Evolutionary conservation across 192 early-diverging fungal genomes (phyloP), one percentile per base, ranked within the genome.

Genomic region (Allomyces macrogynus): DNA sequence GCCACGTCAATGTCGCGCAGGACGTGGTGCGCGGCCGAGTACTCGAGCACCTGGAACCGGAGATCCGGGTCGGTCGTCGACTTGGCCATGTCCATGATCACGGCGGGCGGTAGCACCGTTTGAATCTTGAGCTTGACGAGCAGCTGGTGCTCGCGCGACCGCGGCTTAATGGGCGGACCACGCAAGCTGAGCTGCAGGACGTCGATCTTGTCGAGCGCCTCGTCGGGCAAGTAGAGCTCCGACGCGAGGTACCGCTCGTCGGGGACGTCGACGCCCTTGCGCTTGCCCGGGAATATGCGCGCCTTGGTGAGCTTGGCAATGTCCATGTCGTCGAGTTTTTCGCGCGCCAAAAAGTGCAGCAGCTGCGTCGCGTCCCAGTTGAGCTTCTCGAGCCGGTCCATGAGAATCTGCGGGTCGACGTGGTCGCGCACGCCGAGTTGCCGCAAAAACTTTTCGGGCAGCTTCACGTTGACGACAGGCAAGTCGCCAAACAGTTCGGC

Each of bases 401-500:
- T 40, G 32, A 86, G 32, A 2, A 63, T 65, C 20, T 64, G 27
- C 8, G 81, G 62, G 9, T 76, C 62, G 1, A 81, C 81, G 32
- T 72, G 61, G 5, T 65, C 68, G 10, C 72, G 67, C 14, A 86
- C 62, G 0, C 84, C 84, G 5, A 86, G 70, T 10, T 72, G 70
- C 10, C 71, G 61, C 57, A 84, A 63, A 20, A 81, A 76, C 43
- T 71, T 78, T 0, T 70, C 76, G 9, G 70, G 71, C 32, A 79
- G 61, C n/a, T 76, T 70, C 23, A 90, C 81, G 9, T 73, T 43
- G 24, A 91, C 76, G 3, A 84, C 78, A 1, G 92, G 89, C 24
- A 95, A 72, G 70, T 93, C 89, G 18, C 80, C 81, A 75, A 95
- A 93, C 1, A 95, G 68, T 5, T 84, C 87, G 0, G 91, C 92